Evolutionary conservation across 345 rosid genomes (phyloP), one percentile per base, ranked within the genome.

Genomic region (Salix viminalis): DNA sequence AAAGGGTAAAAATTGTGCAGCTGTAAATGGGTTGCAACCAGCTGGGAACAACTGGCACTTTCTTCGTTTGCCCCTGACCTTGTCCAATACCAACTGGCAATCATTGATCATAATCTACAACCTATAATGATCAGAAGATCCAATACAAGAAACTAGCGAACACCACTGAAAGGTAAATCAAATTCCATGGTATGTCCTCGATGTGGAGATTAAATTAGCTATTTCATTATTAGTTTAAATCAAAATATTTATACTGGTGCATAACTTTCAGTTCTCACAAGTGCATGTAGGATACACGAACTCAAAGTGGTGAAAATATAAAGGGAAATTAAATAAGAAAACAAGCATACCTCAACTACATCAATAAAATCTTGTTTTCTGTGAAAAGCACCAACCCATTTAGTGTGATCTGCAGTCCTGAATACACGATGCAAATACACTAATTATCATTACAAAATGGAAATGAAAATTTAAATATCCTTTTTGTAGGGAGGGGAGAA

Each of bases 391-490:
- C 99, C 99, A 30, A 93, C 81, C 97, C 97, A 93, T 79, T 93
- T 96, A 2, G 90, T 91, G 80, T 96, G 97, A 88, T 96, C 97
- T 0, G 98, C 91, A 75, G 89, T 93, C 82, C 98, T 96, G 89
- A 64, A 79, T 74, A 42, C 46, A 81, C 48, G 74, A n/a, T 5
- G 15, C 79, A 15, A 10, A 26, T 64, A 64, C 15, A 68, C 60
- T 64, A 32, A 50, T 2, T 77, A n/a, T 32, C 30, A 13, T 39
- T 6, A 67, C 24, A n/a, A 19, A 7, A 48, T 18, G 26, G 34
- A 42, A 28, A 8, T 5, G 11, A n/a, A 23, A 71, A 79, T 52
- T 58, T 1, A 39, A 42, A 58, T 10, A 10, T 42, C 46, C 14
- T 12, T 42, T 23, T 4, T 65, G 44, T 13, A 69, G 18, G 50